Base-by-base conservation (phyloP, 1,139 yeast genomes). In the Casaregolazyma lundiana region DNA sequence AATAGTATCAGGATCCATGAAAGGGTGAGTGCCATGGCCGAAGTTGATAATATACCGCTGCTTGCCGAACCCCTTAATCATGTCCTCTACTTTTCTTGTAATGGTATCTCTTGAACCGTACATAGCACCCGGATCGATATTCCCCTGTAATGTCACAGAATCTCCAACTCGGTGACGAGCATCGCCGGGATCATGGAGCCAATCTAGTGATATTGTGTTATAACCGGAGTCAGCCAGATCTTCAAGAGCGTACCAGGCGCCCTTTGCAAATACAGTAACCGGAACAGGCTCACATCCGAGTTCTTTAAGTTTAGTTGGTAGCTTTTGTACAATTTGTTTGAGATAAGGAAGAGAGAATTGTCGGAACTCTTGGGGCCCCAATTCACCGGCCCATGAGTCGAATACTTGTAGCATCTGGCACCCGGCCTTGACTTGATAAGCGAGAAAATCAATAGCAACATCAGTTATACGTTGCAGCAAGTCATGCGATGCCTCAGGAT, bases 21-120 rank as follows among this genome's bases (percentile, higher is more conserved):
- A 87, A 19, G 97, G 97, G 64, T 89, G 97, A 26, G 97, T 92
- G 22, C 98, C 98, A 61, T 92, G 98, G 41, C 98, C 98, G 64
- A 92, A 84, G 69, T 92, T 92, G 56, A 90, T 83, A 54, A 92
- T 90, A 68, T 92, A 92, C 61, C 83, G 78, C 62, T 86, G 81
- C 64, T 88, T 89, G 21, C 97, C 97, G 62, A 92, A 92, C 6
- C 92, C 95, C 53, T 74, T 67, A 53, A 92, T 83, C 98, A 92
- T 92, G 53, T 75, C 75, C 67, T 86, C 86, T 20, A 87, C 96
- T 68, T 89, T 89, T 51, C 74, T 67, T 20, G 92, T 73, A 56
- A 94, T 92, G 30, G 76, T 73, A 63, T 86, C 96, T 47, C 82
- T 80, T 2, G 94, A 76, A 16, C 98, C 98, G 63, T 92, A 92